Percentiles rank a stretch among this genome's conserved stretches.
These are phyloP conservation scores for Allomyces arbusculus DNA, from an alignment of 192 early-diverging fungal genomes.

Conservation along the genomic window DNA sequence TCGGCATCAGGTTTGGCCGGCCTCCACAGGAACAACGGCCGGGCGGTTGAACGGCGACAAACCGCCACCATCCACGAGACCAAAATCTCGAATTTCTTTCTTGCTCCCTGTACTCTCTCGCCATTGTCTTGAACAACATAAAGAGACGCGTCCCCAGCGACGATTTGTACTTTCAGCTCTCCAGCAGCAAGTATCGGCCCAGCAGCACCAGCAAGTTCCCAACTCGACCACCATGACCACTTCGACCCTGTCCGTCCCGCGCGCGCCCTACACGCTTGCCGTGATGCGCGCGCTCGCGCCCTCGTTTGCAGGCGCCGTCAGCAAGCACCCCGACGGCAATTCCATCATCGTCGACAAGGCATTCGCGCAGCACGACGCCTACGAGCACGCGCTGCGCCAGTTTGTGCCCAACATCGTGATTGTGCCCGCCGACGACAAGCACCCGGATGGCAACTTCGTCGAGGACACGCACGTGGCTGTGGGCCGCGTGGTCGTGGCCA, in stretches of 20 bases:
- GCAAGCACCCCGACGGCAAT: neutral
- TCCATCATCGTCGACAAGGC: constrained; percentile 9
- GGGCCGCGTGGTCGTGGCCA: constrained; percentile 9
- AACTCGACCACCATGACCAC: too few species aligned
- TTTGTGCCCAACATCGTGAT: neutral
- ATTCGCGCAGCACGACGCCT: constrained; percentile 13
- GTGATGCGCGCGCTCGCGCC: neutral
- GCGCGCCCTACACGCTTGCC: neutral
- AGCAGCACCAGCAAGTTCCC: too few species aligned
- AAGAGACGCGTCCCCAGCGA: too few species aligned
- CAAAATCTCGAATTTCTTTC: too few species aligned
- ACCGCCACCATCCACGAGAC: too few species aligned
- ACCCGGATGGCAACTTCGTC: constrained; percentile 21
- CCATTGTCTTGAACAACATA: too few species aligned
- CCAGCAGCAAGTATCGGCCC: too few species aligned
- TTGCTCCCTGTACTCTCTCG: too few species aligned
- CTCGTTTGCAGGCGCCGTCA: neutral
- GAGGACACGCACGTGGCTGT: constrained; percentile 16
- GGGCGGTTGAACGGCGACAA: too few species aligned
- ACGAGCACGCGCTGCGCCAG: constrained; percentile 6
- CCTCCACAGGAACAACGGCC: too few species aligned
- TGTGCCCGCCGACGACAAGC: constrained; percentile 9
- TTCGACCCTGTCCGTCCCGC: neutral
- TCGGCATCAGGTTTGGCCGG: too few species aligned
- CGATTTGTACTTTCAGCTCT: too few species aligned